Conservation (phyloP, 108 stramenopile genomes). For the Cyclotella choctawhatcheeana region DNA sequence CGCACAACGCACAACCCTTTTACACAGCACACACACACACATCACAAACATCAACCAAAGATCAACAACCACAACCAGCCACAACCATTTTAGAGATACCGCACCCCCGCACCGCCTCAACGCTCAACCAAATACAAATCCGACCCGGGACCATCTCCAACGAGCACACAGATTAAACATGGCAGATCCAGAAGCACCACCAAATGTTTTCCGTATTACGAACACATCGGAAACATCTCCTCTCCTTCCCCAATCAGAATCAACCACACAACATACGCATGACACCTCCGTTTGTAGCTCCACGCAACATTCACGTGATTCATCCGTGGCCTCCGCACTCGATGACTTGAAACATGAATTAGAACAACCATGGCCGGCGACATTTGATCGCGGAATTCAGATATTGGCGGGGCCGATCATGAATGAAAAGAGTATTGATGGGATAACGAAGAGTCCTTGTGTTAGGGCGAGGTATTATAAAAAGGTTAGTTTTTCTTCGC, state of each 20-base stretch:
- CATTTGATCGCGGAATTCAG: slow-evolving; percentile 70
- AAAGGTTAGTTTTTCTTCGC: slow-evolving; percentile 10
- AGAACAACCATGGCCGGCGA: slow-evolving; percentile 78
- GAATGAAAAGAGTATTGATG: slow-evolving; percentile 54
- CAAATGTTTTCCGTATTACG: too few species aligned
- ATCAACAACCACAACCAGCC: too few species aligned
- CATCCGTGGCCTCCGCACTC: neutral
- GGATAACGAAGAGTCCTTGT: slow-evolving; percentile 69
- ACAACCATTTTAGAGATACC: too few species aligned
- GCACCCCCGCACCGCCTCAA: neutral
- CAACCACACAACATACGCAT: too few species aligned
- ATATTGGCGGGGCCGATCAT: slow-evolving; percentile 70
- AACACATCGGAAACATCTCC: neutral
- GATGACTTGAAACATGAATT: slow-evolving; percentile 52
- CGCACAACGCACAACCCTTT: too few species aligned
- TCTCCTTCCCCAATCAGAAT: neutral
- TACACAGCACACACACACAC: too few species aligned
- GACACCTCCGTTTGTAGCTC: too few species aligned
- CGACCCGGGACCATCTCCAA: neutral
- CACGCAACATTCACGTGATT: neutral
- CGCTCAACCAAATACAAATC: neutral
- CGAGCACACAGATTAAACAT: neutral
- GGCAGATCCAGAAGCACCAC: neutral
- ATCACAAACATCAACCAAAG: too few species aligned
- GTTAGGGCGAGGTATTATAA: slow-evolving; percentile 39